Conservation (phyloP, 1,284 basidiomycete species). For the Leucocoprinus gongylophorus region DNA sequence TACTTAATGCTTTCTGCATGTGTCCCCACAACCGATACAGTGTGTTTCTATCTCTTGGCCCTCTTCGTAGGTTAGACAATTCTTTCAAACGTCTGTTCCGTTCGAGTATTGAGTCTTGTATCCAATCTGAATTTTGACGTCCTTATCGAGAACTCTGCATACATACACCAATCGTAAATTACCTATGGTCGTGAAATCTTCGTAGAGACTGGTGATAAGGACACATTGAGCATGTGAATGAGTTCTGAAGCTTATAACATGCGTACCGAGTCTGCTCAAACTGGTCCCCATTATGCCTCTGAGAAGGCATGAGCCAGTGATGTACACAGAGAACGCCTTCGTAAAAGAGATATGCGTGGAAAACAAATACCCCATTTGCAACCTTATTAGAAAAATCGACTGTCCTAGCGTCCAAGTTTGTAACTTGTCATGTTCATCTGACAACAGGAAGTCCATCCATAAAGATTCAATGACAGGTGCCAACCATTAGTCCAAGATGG, state of each 20-base stretch:
- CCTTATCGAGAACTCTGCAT: not conserved
- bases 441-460: not conserved
- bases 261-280: constrained; percentile 40
- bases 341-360: not conserved
- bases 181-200: constrained; percentile 75
- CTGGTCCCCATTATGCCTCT: constrained; percentile 38
- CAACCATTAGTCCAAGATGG: constrained; percentile 7
- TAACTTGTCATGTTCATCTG: not conserved
- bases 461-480: not conserved
- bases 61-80: constrained; percentile 42
- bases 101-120: constrained; percentile 89
- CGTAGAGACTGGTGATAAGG: constrained; percentile 50
- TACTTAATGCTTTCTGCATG: constrained; percentile 50
- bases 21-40: constrained; percentile 60
- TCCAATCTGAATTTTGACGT: constrained; percentile 65
- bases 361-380: constrained; percentile 1
- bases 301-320: constrained; percentile 27
- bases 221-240: constrained; percentile 7
- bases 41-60: constrained; percentile 45
- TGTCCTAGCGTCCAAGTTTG: not conserved
- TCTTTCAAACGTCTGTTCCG: constrained; percentile 65
- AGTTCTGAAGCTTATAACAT: not conserved
- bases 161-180: constrained; percentile 2
- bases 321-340: constrained; percentile 5
- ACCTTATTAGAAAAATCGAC: no score